These are phyloP conservation scores for Rhizophora mangle DNA, from an alignment of 345 rosid genomes.

Conservation along the genomic window DNA sequence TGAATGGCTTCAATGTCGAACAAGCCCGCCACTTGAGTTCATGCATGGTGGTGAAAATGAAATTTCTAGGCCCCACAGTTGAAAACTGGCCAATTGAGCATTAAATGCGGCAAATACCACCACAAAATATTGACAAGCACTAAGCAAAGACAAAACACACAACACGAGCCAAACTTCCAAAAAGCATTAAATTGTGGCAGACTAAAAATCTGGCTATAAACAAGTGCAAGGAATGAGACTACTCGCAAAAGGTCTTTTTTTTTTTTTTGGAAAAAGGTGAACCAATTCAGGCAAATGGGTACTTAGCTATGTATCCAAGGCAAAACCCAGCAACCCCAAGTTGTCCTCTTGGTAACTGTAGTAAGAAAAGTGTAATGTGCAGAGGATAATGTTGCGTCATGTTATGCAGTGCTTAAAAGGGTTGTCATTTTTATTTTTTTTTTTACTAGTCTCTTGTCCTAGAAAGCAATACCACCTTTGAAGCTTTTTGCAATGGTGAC, in stretches of 20 bases:
- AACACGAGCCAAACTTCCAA: constrained; percentile 45
- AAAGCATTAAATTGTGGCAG: constrained; percentile 42
- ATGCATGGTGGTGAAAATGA: constrained; percentile 28
- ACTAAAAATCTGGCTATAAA: constrained; percentile 29
- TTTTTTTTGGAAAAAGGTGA: constrained; percentile 19
- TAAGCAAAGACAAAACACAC: constrained; percentile 21
- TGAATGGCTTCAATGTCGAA: constrained; percentile 28
- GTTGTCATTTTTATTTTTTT: not conserved
- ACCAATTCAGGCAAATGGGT: constrained; percentile 18
- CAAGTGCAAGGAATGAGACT: constrained; percentile 37
- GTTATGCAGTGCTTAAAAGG: constrained; percentile 29
- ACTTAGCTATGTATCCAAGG: not conserved
- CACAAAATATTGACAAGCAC: constrained; percentile 40
- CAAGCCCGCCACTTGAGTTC: constrained; percentile 34
- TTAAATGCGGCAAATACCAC: constrained; percentile 47
- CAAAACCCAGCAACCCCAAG: constrained; percentile 8
- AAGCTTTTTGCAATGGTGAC: constrained; percentile 52
- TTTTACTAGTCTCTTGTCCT: constrained; percentile 55
- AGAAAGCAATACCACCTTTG: constrained; percentile 66
- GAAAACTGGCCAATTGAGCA: constrained; percentile 42
- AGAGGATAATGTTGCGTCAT: not conserved
- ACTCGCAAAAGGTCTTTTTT: constrained; percentile 22
- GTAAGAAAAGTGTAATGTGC: not conserved
- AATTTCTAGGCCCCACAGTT: constrained; percentile 25
- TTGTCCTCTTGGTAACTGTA: constrained; percentile 5